Base-by-base conservation (phyloP, 192 early-diverging fungal genomes). In the Cladochytrium replicatum region DNA sequence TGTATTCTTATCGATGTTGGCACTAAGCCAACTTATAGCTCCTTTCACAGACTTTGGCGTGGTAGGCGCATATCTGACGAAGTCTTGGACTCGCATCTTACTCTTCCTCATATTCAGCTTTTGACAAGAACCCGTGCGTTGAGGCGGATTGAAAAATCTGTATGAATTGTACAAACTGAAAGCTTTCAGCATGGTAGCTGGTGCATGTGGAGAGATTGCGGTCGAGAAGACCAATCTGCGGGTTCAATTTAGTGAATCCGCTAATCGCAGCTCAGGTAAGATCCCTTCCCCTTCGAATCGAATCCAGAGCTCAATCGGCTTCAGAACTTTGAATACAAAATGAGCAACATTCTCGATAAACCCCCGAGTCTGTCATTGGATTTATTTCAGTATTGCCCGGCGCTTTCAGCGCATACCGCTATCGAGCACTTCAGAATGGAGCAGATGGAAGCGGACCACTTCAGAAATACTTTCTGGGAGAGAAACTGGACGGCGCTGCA, bases 351-450 rank as follows among this genome's bases (percentile, higher is more conserved):
- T 82, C 81, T 24, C 83, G 84, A 86, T 54, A 88, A 88, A 46
- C 83, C 84, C 23, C 86, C 50, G 83, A 86, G 56, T 88, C 86
- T 9, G 75, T 86, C n/a, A 91, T 92, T 77, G 93, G 91, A 17
- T 91, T 88, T 67, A 93, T 93, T 42, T 84, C 85, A 76, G 91
- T 94, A 30, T 75, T 97, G 5, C 93, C 93, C 0, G 85, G 87
- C 58, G 85, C 85, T 0, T 89, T 89, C 49, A 84, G 81, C 19
- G 87, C 87, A 4, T 89, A 89, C 55, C 75, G 87, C 2, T 89
- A 76, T 42, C 22, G 28, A 9, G 87, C 87, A 6, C 66, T 89
- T 11, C 75, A 77, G 52, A 81, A 83, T 41, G 57, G 72, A 79
- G 25, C 81, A 74, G 58, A 62, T 32, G 65, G 63, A 0, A 46